A percentile compares a stretch with the other conserved stretches of the same genome.
phyloP scores from a whole-genome alignment of 2,329 filamentous ascomycete genomes.

The Hymenoscyphus salicellus region DNA sequence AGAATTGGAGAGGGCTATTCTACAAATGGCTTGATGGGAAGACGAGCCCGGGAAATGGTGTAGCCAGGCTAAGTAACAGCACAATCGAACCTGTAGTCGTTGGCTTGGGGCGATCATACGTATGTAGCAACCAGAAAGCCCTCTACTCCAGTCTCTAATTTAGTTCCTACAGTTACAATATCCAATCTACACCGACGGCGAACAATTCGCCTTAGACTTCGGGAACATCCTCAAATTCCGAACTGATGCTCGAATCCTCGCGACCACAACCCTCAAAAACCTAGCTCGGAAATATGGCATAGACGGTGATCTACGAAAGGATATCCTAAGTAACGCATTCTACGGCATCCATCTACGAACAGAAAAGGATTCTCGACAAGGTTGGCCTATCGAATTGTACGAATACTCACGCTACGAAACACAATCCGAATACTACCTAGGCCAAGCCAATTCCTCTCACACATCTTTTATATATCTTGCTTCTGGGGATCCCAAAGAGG shows the following conservation, averaged over 20 bases:
- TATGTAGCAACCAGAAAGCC: constrained; percentile 5
- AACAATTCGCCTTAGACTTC: constrained; percentile 23
- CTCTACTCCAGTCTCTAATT: background rate
- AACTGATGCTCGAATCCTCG: constrained; percentile 23
- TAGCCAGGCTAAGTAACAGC: background rate
- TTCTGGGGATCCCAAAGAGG: constrained; percentile 40
- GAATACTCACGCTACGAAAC: constrained; percentile 26
- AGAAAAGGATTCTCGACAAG: constrained; percentile 27
- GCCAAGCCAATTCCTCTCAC: constrained; percentile 32
- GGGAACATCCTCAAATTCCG: constrained; percentile 29
- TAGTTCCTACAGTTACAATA: constrained; percentile 14
- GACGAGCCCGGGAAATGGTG: background rate
- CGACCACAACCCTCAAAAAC: constrained; percentile 23
- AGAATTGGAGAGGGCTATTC: constrained; percentile 27
- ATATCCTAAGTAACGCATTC: constrained; percentile 17
- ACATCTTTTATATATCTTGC: constrained; percentile 42
- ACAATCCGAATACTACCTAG: constrained; percentile 39
- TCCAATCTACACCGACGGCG: constrained; percentile 23
- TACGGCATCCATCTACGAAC: constrained; percentile 30
- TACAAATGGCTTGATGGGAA: constrained; percentile 24
- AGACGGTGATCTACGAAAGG: constrained; percentile 7
- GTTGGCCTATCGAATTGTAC: constrained; percentile 22
- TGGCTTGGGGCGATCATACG: constrained; percentile 23
- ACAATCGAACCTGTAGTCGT: constrained; percentile 16
- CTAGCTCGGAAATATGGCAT: constrained; percentile 15